Evolutionary conservation across 768 basidiomycete genomes (phyloP).

Genomic region (Pholiota molesta): DNA sequence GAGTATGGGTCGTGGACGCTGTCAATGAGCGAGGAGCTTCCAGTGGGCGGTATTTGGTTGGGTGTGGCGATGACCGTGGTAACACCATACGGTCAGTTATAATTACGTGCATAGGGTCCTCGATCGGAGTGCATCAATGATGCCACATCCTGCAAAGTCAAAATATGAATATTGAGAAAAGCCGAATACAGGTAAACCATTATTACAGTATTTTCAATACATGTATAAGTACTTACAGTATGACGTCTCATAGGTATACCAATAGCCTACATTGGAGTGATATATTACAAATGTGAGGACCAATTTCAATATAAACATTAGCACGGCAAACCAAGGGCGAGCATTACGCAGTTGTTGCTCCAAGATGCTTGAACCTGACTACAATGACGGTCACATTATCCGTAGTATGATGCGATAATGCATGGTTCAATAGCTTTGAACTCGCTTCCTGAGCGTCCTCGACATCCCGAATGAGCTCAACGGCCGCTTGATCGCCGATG

Average conservation of each 20-base stretch:
- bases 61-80: neutral
- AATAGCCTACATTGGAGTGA: neutral
- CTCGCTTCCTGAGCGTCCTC: slow-evolving; percentile 85
- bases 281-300: slow-evolving; percentile 4
- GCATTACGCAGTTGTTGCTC: slow-evolving; percentile 11
- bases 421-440: slow-evolving; percentile 75
- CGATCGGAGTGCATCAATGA: neutral
- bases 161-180: no score
- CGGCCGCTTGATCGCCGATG: slow-evolving; percentile 85
- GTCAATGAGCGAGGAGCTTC: neutral
- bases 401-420: slow-evolving; percentile 84
- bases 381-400: slow-evolving; percentile 96
- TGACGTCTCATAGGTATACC: slow-evolving; percentile 3
- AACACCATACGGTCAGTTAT: neutral
- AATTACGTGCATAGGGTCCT: neutral
- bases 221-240: slow-evolving; percentile 4
- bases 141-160: no score
- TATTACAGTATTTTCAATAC: neutral
- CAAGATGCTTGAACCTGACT: slow-evolving; percentile 69
- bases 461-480: slow-evolving; percentile 77
- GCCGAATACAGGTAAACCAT: no score
- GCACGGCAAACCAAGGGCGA: neutral
- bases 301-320: neutral
- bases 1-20: slow-evolving; percentile 5
- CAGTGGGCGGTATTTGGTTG: neutral